A percentile compares a stretch with the other conserved stretches of the same genome.
These are phyloP conservation scores for Cynanchum wilfordii DNA, from an alignment of 257 asterid genomes.

Conservation along the genomic window DNA sequence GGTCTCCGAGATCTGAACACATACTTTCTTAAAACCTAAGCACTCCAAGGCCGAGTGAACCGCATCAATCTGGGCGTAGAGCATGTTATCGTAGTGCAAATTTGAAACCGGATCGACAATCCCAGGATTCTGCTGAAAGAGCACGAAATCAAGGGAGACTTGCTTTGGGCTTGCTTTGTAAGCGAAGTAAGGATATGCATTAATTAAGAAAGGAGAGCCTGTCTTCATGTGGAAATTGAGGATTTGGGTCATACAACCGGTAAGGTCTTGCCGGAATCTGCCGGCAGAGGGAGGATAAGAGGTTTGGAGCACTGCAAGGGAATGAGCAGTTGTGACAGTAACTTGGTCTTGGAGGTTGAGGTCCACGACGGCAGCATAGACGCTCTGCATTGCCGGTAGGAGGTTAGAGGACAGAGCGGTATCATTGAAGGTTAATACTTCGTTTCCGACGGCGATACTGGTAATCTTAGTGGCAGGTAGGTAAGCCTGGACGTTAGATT, in stretches of 20 bases:
- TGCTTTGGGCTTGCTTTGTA: slow-evolving; percentile 62
- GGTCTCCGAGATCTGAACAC: slow-evolving; percentile 82
- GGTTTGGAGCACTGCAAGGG: slow-evolving; percentile 53
- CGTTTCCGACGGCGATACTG: slow-evolving; percentile 78
- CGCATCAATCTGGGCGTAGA: slow-evolving; percentile 80
- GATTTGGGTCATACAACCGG: slow-evolving; percentile 34
- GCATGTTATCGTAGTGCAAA: slow-evolving; percentile 70
- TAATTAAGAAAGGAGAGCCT: slow-evolving; percentile 60
- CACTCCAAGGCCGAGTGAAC: slow-evolving; percentile 60
- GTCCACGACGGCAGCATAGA: slow-evolving; percentile 52
- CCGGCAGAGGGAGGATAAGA: slow-evolving; percentile 91
- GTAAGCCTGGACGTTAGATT: slow-evolving; percentile 50
- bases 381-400: slow-evolving; percentile 70
- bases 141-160: slow-evolving; percentile 54
- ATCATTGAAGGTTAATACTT: slow-evolving; percentile 62
- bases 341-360: slow-evolving; percentile 57
- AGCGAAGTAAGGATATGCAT: slow-evolving; percentile 85
- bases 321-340: slow-evolving; percentile 72
- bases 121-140: slow-evolving; percentile 49
- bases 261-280: slow-evolving; percentile 51
- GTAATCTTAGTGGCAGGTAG: slow-evolving; percentile 68
- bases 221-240: slow-evolving; percentile 59
- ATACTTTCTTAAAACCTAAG: slow-evolving; percentile 58
- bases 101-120: slow-evolving; percentile 42
- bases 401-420: slow-evolving; percentile 45